These are phyloP conservation scores for Chalciporus chontae DNA, from an alignment of 768 basidiomycete genomes.

Conservation along the genomic window DNA sequence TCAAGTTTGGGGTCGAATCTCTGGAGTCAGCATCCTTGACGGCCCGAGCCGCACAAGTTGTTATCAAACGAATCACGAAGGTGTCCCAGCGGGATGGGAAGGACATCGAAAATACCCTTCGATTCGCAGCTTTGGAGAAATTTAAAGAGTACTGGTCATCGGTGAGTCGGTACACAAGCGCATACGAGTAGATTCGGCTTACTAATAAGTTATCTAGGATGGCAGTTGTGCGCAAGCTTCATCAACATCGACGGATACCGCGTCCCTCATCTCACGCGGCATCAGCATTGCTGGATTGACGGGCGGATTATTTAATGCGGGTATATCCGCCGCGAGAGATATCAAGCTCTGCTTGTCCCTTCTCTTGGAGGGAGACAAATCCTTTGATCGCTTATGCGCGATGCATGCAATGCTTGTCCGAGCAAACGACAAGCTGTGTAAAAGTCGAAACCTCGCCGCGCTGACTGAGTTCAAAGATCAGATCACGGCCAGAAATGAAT, in stretches of 20 bases:
- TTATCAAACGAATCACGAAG: conserved; percentile 4
- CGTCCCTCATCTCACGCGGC: conserved; percentile 12
- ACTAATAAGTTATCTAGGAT: conserved; percentile 3
- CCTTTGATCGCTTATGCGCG: conserved; percentile 30
- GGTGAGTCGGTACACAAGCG: not conserved
- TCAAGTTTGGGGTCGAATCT: conserved; percentile 2
- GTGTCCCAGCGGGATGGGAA: not conserved
- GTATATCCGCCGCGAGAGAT: conserved; percentile 25
- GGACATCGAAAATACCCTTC: conserved; percentile 5
- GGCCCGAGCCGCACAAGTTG: not conserved
- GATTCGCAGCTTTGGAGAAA: conserved; percentile 2
- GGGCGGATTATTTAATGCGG: conserved; percentile 29
- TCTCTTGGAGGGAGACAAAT: conserved; percentile 17
- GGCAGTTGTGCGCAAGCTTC: conserved; percentile 6
- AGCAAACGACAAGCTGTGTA: conserved; percentile 33
- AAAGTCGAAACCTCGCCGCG: conserved; percentile 15
- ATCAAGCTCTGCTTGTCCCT: conserved; percentile 28
- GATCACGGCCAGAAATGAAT: conserved; percentile 11
- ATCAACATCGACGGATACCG: not conserved
- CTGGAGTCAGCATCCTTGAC: conserved; percentile 1
- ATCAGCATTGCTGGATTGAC: conserved; percentile 32
- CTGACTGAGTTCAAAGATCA: conserved; percentile 18
- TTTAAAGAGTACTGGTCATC: conserved; percentile 13
- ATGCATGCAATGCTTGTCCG: conserved; percentile 34
- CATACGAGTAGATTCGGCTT: not conserved